A percentile compares a stretch with the other conserved stretches of the same genome.
phyloP scores from a whole-genome alignment of 345 rosid species.

The Fremontodendron californicum region DNA sequence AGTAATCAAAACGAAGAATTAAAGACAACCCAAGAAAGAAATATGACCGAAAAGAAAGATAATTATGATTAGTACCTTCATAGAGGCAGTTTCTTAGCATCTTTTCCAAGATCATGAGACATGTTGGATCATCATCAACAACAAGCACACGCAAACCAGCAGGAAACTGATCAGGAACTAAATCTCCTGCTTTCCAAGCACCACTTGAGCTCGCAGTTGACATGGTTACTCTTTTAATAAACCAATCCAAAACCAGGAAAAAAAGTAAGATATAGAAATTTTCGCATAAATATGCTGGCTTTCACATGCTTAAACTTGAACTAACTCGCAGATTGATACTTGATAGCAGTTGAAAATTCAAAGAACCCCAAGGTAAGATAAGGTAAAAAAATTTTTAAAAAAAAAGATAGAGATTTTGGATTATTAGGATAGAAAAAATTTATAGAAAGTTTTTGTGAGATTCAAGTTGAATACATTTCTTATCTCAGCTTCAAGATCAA shows the following conservation, averaged over 20 bases:
- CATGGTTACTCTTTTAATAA: slow-evolving; percentile 54
- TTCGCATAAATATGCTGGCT: not conserved
- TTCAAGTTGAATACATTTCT: slow-evolving; percentile 37
- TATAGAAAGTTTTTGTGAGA: slow-evolving; percentile 24
- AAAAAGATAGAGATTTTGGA: slow-evolving; percentile 28
- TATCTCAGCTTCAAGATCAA: slow-evolving; percentile 42
- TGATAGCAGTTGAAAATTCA: slow-evolving; percentile 26
- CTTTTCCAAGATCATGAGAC: slow-evolving; percentile 86
- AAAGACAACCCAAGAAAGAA: not conserved
- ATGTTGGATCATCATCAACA: slow-evolving; percentile 93
- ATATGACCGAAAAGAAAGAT: not conserved
- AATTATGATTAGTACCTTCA: slow-evolving; percentile 43
- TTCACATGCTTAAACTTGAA: slow-evolving; percentile 29
- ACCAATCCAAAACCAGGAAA: slow-evolving; percentile 15
- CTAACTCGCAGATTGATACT: slow-evolving; percentile 10
- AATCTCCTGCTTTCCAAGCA: slow-evolving; percentile 43
- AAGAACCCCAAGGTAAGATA: slow-evolving; percentile 31
- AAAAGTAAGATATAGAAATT: slow-evolving; percentile 21
- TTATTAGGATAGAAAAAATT: slow-evolving; percentile 18
- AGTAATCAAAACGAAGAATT: not conserved
- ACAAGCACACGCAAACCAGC: slow-evolving; percentile 78
- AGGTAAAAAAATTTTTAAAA: slow-evolving; percentile 17
- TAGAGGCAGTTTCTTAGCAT: slow-evolving; percentile 78
- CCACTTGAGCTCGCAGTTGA: slow-evolving; percentile 51
- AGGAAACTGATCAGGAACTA: slow-evolving; percentile 71